phyloP scores from a whole-genome alignment of 192 early-diverging fungal species.

The Dimargaris cristalligena region DNA sequence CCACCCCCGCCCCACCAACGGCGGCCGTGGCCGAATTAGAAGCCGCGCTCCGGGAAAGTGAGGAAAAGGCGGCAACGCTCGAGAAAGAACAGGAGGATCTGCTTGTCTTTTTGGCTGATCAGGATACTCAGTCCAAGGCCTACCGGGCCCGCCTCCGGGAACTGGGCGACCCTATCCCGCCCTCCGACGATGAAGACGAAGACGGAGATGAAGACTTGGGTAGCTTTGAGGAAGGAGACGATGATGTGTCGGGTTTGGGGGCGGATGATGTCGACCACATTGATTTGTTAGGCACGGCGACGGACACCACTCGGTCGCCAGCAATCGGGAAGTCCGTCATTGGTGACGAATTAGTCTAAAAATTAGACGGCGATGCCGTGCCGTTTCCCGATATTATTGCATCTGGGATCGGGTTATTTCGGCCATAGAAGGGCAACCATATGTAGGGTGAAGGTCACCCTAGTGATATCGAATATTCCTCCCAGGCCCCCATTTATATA shows the following conservation, averaged over 20 bases:
- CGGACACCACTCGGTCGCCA: too few species aligned
- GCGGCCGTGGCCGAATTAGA: constrained; percentile 14
- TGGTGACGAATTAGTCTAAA: background rate
- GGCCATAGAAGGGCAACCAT: too few species aligned
- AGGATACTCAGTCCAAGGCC: constrained; percentile 47
- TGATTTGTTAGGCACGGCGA: too few species aligned
- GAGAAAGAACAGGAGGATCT: constrained; percentile 73
- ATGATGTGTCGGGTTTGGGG: too few species aligned
- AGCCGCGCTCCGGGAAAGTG: constrained; percentile 15
- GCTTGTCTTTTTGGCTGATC: constrained; percentile 67
- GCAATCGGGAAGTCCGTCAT: background rate
- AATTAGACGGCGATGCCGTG: too few species aligned
- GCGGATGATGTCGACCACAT: too few species aligned
- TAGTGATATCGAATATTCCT: too few species aligned
- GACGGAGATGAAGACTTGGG: constrained; percentile 24
- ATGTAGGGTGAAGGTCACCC: too few species aligned
- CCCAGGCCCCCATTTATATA: too few species aligned
- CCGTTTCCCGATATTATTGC: too few species aligned
- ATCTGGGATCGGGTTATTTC: too few species aligned
- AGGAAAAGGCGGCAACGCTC: constrained; percentile 16
- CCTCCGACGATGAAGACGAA: constrained; percentile 37
- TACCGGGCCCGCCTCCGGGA: constrained; percentile 31
- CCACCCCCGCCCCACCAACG: background rate
- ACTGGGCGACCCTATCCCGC: constrained; percentile 31
- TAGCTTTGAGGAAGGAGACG: constrained; percentile 6